Percentiles rank a stretch among this genome's conserved stretches.
Conservation (phyloP, 495 filamentous ascomycete genomes). For the Massariosphaeria phaeospora region DNA sequence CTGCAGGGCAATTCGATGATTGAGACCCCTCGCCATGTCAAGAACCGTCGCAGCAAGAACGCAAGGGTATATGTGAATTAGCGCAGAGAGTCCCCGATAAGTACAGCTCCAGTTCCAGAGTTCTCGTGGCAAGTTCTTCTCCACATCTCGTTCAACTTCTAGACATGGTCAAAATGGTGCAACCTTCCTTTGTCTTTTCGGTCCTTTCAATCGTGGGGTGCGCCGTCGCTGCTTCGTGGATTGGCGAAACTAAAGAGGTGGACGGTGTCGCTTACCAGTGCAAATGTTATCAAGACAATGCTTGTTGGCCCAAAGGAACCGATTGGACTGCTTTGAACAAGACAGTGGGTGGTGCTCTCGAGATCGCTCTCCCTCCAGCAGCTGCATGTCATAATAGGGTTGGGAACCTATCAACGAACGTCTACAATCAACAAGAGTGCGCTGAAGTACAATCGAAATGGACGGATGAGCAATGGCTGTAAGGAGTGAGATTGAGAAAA, state of each 20-base stretch:
- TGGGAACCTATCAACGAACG: background rate
- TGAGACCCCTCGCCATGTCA: constrained; percentile 12
- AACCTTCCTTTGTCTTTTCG: constrained; percentile 10
- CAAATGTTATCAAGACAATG: constrained; percentile 29
- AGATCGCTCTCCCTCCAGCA: constrained; percentile 17
- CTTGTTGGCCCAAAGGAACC: constrained; percentile 16
- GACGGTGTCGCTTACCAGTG: constrained; percentile 17
- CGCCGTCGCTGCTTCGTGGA: constrained; percentile 9
- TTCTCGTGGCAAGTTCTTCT: background rate
- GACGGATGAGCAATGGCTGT: constrained; percentile 23
- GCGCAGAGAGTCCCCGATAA: background rate
- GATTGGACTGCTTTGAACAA: constrained; percentile 23
- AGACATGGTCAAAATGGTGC: constrained; percentile 13
- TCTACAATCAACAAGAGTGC: constrained; percentile 18
- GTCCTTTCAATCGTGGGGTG: constrained; percentile 11
- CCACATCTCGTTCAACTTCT: background rate
- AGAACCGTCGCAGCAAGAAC: background rate
- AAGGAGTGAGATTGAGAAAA: background rate
- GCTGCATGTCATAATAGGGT: constrained; percentile 18
- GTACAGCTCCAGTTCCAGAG: constrained; percentile 10
- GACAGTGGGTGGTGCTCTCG: constrained; percentile 23
- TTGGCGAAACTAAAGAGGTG: constrained; percentile 12
- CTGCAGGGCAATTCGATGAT: constrained; percentile 10
- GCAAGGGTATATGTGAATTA: background rate
- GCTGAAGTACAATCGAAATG: constrained; percentile 20